phyloP scores from a whole-genome alignment of 805 yeast species.

The Ogataea paradorogensis region DNA sequence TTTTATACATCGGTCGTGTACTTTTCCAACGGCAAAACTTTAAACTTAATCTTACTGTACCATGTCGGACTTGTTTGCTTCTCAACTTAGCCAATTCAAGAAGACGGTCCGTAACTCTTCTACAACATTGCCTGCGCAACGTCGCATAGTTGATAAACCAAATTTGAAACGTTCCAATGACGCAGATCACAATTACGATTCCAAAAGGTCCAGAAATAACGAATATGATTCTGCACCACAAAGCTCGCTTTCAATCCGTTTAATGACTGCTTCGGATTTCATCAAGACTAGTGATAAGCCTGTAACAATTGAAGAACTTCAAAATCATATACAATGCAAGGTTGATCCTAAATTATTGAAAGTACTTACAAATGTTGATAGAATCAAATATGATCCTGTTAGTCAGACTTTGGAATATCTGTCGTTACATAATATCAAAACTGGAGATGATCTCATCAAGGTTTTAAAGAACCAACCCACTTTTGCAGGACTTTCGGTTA shows the following conservation, averaged over 20 bases:
- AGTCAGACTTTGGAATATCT: slow-evolving; percentile 76
- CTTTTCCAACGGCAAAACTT: slow-evolving; percentile 6
- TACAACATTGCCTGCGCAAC: slow-evolving; percentile 45
- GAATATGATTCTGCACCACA: slow-evolving; percentile 16
- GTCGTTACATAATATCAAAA: slow-evolving; percentile 82
- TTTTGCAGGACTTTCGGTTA: slow-evolving; percentile 82
- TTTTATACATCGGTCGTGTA: slow-evolving; percentile 8
- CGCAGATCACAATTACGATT: slow-evolving; percentile 11
- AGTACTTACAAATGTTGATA: slow-evolving; percentile 68
- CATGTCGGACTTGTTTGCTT: slow-evolving; percentile 34
- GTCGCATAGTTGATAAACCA: slow-evolving; percentile 26
- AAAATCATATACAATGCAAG: slow-evolving; percentile 61
- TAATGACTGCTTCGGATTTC: slow-evolving; percentile 88
- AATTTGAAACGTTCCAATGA: slow-evolving; percentile 10
- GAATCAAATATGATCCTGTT: slow-evolving; percentile 65
- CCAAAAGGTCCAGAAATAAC: slow-evolving; percentile 18
- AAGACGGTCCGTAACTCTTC: slow-evolving; percentile 54
- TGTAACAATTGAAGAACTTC: slow-evolving; percentile 60
- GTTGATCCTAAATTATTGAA: slow-evolving; percentile 65
- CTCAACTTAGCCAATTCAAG: slow-evolving; percentile 61
- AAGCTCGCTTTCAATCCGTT: slow-evolving; percentile 66
- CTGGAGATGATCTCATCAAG: slow-evolving; percentile 71
- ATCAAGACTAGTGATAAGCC: slow-evolving; percentile 72
- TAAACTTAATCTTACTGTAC: neutral
- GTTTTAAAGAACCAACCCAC: slow-evolving; percentile 78